Evolutionary conservation across 2,329 filamentous ascomycete genomes (phyloP).

Genomic region (Whalleya microplaca): DNA sequence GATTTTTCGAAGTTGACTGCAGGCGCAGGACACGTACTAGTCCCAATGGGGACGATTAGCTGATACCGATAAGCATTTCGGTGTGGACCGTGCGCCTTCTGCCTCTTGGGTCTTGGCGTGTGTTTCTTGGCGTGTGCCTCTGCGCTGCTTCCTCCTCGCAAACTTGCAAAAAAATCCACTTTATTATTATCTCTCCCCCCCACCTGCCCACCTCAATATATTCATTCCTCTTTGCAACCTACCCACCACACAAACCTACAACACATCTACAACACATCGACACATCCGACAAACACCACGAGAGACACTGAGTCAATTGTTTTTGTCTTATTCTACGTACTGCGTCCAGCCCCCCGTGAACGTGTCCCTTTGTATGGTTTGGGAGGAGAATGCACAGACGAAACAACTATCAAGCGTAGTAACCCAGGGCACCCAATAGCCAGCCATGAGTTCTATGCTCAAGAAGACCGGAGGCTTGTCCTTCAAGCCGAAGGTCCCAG

Average conservation of each 20-base stretch:
- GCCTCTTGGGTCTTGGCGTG: too few species aligned
- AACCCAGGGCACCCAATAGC: slow-evolving; percentile 15
- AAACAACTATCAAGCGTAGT: slow-evolving; percentile 17
- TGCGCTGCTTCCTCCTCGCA: too few species aligned
- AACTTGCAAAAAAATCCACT: too few species aligned
- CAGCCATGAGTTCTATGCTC: slow-evolving; percentile 65
- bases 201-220: neutral
- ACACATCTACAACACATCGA: too few species aligned
- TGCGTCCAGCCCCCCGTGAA: neutral
- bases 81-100: too few species aligned
- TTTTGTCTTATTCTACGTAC: neutral
- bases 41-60: slow-evolving; percentile 15
- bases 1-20: slow-evolving; percentile 30
- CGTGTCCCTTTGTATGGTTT: neutral
- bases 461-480: slow-evolving; percentile 65
- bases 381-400: slow-evolving; percentile 15
- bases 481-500: slow-evolving; percentile 70
- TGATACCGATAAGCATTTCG: slow-evolving; percentile 2
- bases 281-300: too few species aligned
- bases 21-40: slow-evolving; percentile 19
- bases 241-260: too few species aligned
- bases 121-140: too few species aligned
- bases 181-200: too few species aligned
- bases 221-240: neutral
- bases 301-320: neutral